Evolutionary conservation across 192 early-diverging fungal species (phyloP).

Genomic region (Paraglomus brasilianum): DNA sequence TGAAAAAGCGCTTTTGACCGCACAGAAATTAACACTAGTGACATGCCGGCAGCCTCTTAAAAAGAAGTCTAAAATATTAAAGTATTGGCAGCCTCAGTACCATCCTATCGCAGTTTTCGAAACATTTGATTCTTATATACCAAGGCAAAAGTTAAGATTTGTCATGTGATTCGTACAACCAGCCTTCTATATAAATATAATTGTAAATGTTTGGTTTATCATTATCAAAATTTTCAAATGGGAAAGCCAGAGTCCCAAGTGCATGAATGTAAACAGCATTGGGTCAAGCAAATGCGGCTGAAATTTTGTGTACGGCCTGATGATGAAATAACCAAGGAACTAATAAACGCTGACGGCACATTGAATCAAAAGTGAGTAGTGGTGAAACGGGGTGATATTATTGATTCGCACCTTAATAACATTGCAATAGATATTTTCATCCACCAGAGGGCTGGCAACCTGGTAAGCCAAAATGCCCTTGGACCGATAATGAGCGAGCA

Average conservation of each 20-base stretch:
- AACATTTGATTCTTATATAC: no score
- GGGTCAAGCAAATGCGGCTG: conserved; percentile 80
- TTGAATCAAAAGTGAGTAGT: conserved; percentile 79
- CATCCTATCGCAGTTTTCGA: no score
- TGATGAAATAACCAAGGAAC: conserved; percentile 80
- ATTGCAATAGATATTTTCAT: conserved; percentile 60
- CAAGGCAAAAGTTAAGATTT: no score
- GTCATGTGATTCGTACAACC: no score
- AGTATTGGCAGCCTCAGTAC: no score
- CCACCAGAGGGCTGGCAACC: conserved; percentile 65
- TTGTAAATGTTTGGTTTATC: no score
- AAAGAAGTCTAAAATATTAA: no score
- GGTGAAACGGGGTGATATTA: background rate
- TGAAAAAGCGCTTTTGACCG: no score
- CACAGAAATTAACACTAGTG: no score
- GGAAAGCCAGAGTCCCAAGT: background rate
- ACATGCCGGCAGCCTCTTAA: no score
- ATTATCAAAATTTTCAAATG: no score
- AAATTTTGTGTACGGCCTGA: conserved; percentile 81
- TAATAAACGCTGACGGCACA: conserved; percentile 79
- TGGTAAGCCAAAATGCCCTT: conserved; percentile 64
- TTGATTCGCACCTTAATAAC: background rate
- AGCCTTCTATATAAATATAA: no score
- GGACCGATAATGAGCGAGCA: conserved; percentile 77
- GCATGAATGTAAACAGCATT: conserved; percentile 52